Evolutionary conservation across 1,284 basidiomycete species (phyloP), one percentile per base, ranked within the genome.

Genomic region (Pascua guehoae): DNA sequence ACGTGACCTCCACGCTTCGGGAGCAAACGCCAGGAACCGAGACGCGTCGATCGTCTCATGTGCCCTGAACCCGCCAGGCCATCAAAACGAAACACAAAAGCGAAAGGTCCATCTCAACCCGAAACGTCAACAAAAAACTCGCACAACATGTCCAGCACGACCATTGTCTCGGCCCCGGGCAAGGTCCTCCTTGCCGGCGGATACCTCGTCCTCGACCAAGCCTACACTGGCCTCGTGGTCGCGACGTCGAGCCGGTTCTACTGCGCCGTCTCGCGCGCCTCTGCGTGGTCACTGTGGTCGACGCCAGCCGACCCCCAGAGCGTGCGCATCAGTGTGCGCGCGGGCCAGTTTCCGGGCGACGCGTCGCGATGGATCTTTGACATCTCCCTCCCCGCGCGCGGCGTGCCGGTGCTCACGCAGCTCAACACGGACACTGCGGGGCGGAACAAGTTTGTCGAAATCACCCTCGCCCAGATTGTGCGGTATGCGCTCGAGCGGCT

Each of bases 221-320:
- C 81, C 8, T 91, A 89, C 74, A 85, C 87, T 37, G 93, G 93
- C 46, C 79, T 90, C 54, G 92, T 92, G 40, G 83, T 96, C 49
- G 91, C 90, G 0, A 95, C 95, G 8, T 89, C 89, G 11, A 90
- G 91, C 16, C 84, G 96, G 43, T 98, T 99, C 80, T 98, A 95
- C 79, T 88, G 91, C 16, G 61, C 74, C 53, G 75, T 81, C 16
- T 53, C 43, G 16, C 48, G 24, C 43, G 12, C 49, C 2, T 51
- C 41, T 4, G 50, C 50, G 8, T 40, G 5, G 51, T 38, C 1
- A 37, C 17, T 12, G 39, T 36, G n/a, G 47, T 32, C 24, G 7
- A 32, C 24, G 4, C 24, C 24, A 32, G 24, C 24, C 24, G 24
- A 32, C 24, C 24, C 38, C 10, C 12, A 44, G 11, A 42, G 45